These are phyloP conservation scores for Suillus weaverae DNA, from an alignment of 768 basidiomycete species.

Conservation along the genomic window DNA sequence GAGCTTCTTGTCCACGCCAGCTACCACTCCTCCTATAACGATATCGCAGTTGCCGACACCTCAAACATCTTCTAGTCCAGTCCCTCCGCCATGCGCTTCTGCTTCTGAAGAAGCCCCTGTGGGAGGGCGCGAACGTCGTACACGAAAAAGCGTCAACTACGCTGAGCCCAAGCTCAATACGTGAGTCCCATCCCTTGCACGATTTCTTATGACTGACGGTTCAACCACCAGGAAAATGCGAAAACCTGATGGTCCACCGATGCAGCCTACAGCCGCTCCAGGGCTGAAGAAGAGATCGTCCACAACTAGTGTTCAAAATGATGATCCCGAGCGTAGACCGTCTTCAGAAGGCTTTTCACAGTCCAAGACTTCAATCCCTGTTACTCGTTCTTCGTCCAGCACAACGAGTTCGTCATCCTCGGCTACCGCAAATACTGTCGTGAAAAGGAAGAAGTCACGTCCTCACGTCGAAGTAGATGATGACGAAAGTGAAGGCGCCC, in stretches of 20 bases:
- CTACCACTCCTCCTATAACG: constrained; percentile 40
- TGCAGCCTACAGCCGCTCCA: constrained; percentile 29
- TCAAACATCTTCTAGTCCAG: constrained; percentile 47
- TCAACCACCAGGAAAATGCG: constrained; percentile 73
- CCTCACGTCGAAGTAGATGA: constrained; percentile 45
- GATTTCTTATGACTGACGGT: constrained; percentile 12
- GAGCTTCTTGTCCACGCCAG: constrained; percentile 43
- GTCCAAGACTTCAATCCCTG: constrained; percentile 38
- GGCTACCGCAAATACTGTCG: constrained; percentile 23
- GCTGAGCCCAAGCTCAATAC: constrained; percentile 88
- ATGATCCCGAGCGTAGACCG: constrained; percentile 41
- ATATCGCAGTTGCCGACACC: constrained; percentile 48
- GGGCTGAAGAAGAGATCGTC: constrained; percentile 46
- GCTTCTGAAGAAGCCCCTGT: constrained; percentile 31
- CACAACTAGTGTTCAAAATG: constrained; percentile 32
- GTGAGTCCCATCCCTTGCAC: constrained; percentile 42
- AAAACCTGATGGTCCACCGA: constrained; percentile 64
- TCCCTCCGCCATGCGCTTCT: constrained; percentile 36
- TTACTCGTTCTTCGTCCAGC: constrained; percentile 37
- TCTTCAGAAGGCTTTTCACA: constrained; percentile 36
- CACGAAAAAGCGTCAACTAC: constrained; percentile 82
- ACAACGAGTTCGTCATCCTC: constrained; percentile 34
- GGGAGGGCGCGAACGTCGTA: constrained; percentile 49
- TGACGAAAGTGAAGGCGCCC: constrained; percentile 67
- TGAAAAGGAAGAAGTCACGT: constrained; percentile 56